phyloP scores from a whole-genome alignment of 2,329 filamentous ascomycete genomes.

The Trichoderma pleuroti region DNA sequence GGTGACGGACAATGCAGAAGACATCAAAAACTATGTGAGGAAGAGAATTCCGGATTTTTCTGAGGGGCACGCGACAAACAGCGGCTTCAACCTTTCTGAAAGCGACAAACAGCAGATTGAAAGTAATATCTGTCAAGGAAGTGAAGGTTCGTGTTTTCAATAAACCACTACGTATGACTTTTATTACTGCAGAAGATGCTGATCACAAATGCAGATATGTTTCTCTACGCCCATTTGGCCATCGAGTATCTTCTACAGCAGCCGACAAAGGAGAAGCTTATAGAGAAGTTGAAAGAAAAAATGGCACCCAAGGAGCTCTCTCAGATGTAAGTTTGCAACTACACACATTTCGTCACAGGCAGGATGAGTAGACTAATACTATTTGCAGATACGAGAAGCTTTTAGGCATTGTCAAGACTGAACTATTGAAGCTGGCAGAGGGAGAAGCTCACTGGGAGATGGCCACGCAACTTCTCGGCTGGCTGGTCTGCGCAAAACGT shows the following conservation, averaged over 20 bases:
- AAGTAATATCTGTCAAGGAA: background rate
- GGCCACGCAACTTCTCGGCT: background rate
- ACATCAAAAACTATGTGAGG: background rate
- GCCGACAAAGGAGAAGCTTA: background rate
- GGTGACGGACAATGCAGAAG: background rate
- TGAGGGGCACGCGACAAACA: background rate
- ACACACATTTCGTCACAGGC: accelerated
- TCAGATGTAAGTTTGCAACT: background rate
- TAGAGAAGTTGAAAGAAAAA: background rate
- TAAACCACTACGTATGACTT: background rate
- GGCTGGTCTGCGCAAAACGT: constrained; percentile 1
- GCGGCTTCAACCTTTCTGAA: background rate
- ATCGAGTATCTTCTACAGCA: background rate
- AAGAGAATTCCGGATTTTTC: background rate
- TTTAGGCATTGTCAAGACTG: background rate
- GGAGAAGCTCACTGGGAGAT: background rate
- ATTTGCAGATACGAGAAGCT: background rate
- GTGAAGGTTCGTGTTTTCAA: background rate
- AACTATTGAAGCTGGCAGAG: background rate
- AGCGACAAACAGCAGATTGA: background rate
- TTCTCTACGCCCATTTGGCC: background rate
- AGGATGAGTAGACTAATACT: background rate
- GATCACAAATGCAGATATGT: background rate
- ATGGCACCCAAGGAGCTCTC: background rate
- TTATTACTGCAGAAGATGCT: background rate